Base-by-base conservation (phyloP, 352 stramenopile genomes). In the Elongisporangium undulatum region DNA sequence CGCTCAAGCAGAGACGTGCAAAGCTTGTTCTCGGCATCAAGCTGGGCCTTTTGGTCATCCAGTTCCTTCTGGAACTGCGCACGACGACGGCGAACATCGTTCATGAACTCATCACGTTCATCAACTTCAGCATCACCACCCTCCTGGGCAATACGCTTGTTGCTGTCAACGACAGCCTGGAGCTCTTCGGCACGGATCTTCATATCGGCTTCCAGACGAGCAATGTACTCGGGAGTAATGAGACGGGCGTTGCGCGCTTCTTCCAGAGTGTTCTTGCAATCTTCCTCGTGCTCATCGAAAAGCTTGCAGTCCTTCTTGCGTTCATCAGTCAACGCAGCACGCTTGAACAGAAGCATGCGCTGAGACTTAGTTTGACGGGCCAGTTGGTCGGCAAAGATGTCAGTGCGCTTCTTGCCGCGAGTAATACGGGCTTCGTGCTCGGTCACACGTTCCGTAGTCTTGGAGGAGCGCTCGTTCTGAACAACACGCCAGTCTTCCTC, bases 31-130 rank as follows among this genome's bases (percentile, higher is more conserved):
- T 95, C 86, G 1, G 71, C 70, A 61, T 92, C 82, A 39, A 95
- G 81, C 67, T 93, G 80, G 23, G 63, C 63, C 29, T 87, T 71
- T 57, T 93, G 80, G 64, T 89, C 77, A 54, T 93, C 79, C 39
- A 95, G 69, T 55, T 93, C 82, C 68, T 91, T 89, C 71, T 95
- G 86, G 77, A 94, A 95, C 57, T 88, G 77, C 4, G 66, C 71
- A 53, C 86, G 86, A 56, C 84, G 86, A 51, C 73, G 70, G 39
- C 86, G 86, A 8, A 94, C 84, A 12, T 93, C 82, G 66, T 95
- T 95, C 86, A 95, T 95, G 61, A 94, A 95, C 67, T 90, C 82
- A 57, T 95, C 86, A 52, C 86, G 82, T 59, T 92, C 80, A 56
- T 95, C 84, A 17, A 92, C 68, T 56, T 91, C 83, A 1, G 55